Evolutionary conservation across 805 yeast genomes (phyloP), one percentile per base, ranked within the genome.

Genomic region (Yamadazyma ubonensis): DNA sequence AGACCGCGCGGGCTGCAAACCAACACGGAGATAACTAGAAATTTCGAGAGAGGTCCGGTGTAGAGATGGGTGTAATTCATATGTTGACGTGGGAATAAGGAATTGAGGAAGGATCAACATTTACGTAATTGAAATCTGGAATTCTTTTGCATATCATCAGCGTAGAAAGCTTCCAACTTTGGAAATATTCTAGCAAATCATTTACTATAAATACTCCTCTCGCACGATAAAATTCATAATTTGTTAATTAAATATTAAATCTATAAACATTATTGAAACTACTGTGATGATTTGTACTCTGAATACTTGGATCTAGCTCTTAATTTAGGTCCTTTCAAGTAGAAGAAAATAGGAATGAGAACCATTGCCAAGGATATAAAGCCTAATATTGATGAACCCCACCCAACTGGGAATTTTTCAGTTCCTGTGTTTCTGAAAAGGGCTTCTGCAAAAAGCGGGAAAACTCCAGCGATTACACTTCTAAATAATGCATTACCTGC

Each of bases 361-460:
- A 73, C 61, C 63, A 79, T 55, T 0, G 54, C 73, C 15, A 71
- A 31, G 3, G 70, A 52, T 26, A 76, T 48, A 46, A 75, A 73
- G 0, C 74, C 81, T 25, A 54, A 47, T 3, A 39, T 18, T 9
- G 75, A 65, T 2, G 74, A 60, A 2, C 82, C 84, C 82, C 82
- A 79, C 3, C 68, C 83, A 12, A 75, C 77, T 2, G 84, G 83
- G 52, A 63, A 80, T 29, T 65, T 69, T 2, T 67, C 59, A 34
- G 71, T 69, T 6, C 71, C 72, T 39, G 76, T 60, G 49, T 76
- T 72, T 39, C 65, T 59, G 54, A 73, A 84, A 76, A 84, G 70
- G 23, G 77, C 75, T 26, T 67, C 54, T 5, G 85, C 84, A 57
- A 84, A 82, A 36, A 84, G 65, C 29, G 86, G 85, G 65, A 80